Base-by-base conservation (phyloP, 805 yeast genomes). In the Priceomyces fermenticarens region DNA sequence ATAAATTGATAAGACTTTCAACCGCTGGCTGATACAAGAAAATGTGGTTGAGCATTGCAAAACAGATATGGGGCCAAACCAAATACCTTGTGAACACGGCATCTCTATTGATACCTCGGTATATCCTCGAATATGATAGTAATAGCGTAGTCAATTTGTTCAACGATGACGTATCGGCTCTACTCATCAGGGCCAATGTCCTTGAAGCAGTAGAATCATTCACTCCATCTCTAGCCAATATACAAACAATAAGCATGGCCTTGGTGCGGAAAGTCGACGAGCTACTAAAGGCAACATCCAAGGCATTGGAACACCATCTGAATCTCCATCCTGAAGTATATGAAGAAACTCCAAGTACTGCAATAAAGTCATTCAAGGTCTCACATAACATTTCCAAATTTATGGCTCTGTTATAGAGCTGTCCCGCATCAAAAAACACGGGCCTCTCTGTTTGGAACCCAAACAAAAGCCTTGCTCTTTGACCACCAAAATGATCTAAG, bases 221-320 rank as follows among this genome's bases (percentile, higher is more conserved):
- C 17, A 84, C 75, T 20, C 88, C 88, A 10, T 70, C 62, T 45
- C 77, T 77, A 0, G 87, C 74, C 33, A 88, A 58, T 29, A 83
- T 78, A 30, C 96, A 93, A 12, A 86, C 70, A 4, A 85, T 75
- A 46, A 86, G 65, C 46, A 83, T 64, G 0, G 89, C 86, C 40
- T 91, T 70, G 4, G 79, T 77, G 50, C 85, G 86, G 37, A 85
- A 69, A 29, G 81, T 74, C 0, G 87, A 77, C 17, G 72, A 70
- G 3, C 68, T 60, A 35, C 67, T 64, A 52, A 81, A 80, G 0
- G 86, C 81, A 13, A 85, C 75, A 47, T 79, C 82, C 70, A 81
- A 67, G 3, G 83, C 76, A 48, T 77, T 74, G 29, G 83, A 72
- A 44, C 77, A 75, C 85, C 88, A 86, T 44, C 82, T 73, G 4